Base-by-base conservation (phyloP, 768 basidiomycete genomes). In the Leccinum disarticulatum region DNA sequence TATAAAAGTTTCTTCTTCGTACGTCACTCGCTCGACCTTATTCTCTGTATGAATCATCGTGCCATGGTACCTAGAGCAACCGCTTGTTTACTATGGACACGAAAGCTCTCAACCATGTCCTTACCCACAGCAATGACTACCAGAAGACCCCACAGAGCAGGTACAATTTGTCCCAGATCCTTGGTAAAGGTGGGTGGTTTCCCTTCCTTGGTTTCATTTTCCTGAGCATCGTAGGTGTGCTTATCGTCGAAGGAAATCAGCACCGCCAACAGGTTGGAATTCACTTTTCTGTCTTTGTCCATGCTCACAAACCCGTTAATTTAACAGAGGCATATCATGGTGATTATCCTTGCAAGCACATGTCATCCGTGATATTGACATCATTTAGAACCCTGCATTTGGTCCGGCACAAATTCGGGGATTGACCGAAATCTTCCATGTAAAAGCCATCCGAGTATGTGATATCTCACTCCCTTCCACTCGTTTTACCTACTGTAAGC, bases 381-480 rank as follows among this genome's bases (percentile, higher is more conserved):
- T 41, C 41, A 15, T 46, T 27, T 19, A 78, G 86, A 87, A 87
- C 61, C 86, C 86, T 19, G 85, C 86, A 0, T 88, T 89, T 66
- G 84, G 85, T 1, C 76, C 78, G 4, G 71, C 81, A 5, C 84
- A 86, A 64, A 79, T 87, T 43, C 76, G 85, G 4, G 81, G 81
- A 52, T 66, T 87, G 15, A 84, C 83, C 0, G 77, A 77, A 15
- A 81, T 85, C n/a, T 87, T 87, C 57, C 59, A 83, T 2, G 79
- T 80, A 9, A 87, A 87, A 67, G 74, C 86, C 0, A 62, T 79
- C 1, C 72, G 82, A 69, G 86, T 83, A 66, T 30, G 62, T 17
- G 3, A 36, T 25, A 14, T 19, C 49, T 3, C 11, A 19, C 11
- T 33, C 31, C 3, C 15, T 15, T 38, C 13, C 27, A 9, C 17